Evolutionary conservation across 2,329 filamentous ascomycete species (phyloP), one percentile per base, ranked within the genome.

Genomic region (Alternaria ventricosa): DNA sequence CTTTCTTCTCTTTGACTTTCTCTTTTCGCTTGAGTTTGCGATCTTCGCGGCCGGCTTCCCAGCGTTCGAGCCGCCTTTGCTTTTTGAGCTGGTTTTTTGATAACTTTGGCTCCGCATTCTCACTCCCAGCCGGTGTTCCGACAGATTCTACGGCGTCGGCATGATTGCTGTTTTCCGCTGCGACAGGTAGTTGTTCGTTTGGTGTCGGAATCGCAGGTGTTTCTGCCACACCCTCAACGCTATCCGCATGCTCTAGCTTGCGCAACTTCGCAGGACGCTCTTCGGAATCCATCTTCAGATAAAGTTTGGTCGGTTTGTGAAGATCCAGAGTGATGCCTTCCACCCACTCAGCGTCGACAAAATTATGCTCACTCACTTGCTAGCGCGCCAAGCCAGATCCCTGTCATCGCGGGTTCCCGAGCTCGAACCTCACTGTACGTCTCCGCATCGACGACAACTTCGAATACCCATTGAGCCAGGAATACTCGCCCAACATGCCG

Each of bases 81-180:
- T 93, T 95, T 81, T 97, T 97, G 64, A 91, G 83, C 71, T 95
- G 91, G 74, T 90, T 96, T 75, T 98, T 98, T 18, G 95, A 97
- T 55, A 97, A 70, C 41, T 76, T 78, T 25, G 73, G 70, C 22
- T 64, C 69, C 23, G 60, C 55, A 25, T 59, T 47, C 12, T 64
- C 60, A 7, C 58, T 51, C 12, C 45, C 63, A 44, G 56, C 64
- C 7, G 55, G 36, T 43, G 51, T 51, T 57, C 60, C 61, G 6
- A 49, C 11, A 44, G 33, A 22, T 15, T 60, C 60, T 36, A 50
- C 20, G 18, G 22, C 43, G 53, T 53, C 54, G 44, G 53, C 49
- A 27, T 57, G 41, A 59, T 69, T 68, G 22, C 44, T 64, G 53
- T 65, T 67, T 46, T 69, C 51, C 7, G 61, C 55, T 41, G 50